Base-by-base conservation (phyloP, 345 rosid species). In the Cardamine occulta region DNA sequence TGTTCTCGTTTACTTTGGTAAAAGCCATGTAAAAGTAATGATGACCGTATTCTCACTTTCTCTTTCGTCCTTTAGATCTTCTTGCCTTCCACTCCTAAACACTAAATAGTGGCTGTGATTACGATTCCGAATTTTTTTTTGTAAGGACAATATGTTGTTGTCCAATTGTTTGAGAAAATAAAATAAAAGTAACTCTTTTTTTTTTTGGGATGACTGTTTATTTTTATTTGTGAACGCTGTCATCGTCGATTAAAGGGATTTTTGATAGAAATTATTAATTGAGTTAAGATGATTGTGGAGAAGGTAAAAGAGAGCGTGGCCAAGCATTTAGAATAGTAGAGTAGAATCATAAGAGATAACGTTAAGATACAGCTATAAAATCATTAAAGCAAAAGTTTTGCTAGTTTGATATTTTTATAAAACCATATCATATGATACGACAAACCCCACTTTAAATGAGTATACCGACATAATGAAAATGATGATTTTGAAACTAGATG, bases 81-180 rank as follows among this genome's bases (percentile, higher is more conserved):
- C 15, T 74, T 74, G 71, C 65, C 49, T 65, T 66, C 63, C 72
- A 74, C 78, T 66, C 66, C 42, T 64, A 8, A 35, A 35, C 39
- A 34, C 10, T 34, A 23, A 56, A 63, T 29, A 31, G 71, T 55
- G 13, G 7, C 18, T 37, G 5, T 42, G 18, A 65, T 55, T 66
- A 34, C 23, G 77, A 54, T 73, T 73, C 57, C 15, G 44, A 64
- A 44, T 11, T 29, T n/a, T 6, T 10, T 44, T 15, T 26, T 42
- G 67, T 15, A 8, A 15, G 15, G 15, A 5, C 19, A 1, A 39
- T 29, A 7, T 5, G 14, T 19, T 37, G 29, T 29, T 3, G 7
- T 60, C 6, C 29, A 12, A n/a, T 37, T 19, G 49, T 61, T 11
- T 15, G 14, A 19, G 42, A 37, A 6, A 29, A 8, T 1, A 13